Conservation (phyloP, 305 asterid genomes). For the Fraxinus ornus region DNA sequence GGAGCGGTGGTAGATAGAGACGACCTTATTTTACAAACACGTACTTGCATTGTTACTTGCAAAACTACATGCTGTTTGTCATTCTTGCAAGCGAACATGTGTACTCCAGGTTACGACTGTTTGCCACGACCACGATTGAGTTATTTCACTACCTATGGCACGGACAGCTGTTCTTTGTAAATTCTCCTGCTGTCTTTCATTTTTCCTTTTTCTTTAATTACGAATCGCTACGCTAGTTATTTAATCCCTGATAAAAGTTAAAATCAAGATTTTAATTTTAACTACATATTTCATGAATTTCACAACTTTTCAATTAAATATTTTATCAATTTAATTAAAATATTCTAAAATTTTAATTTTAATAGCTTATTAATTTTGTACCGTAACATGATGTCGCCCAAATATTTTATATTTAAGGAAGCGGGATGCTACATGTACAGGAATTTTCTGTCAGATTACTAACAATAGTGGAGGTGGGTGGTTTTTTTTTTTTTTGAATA, state of each 20-base stretch:
- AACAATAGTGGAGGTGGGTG: too few species aligned
- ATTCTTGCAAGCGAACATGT: conserved; percentile 27
- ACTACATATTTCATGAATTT: too few species aligned
- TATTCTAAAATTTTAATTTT: too few species aligned
- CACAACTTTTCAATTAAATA: too few species aligned
- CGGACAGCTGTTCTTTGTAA: conserved; percentile 31
- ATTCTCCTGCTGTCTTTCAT: neutral
- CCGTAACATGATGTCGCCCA: too few species aligned
- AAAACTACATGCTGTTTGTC: conserved; percentile 10
- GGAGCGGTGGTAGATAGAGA: conserved; percentile 24
- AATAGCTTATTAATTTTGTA: too few species aligned
- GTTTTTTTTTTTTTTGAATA: too few species aligned
- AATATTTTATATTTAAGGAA: neutral
- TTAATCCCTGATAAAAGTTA: too few species aligned
- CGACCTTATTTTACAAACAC: conserved; percentile 11
- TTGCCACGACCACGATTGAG: conserved; percentile 40
- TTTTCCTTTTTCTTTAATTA: neutral
- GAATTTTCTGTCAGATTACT: too few species aligned
- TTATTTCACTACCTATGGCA: conserved; percentile 20
- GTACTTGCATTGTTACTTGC: conserved; percentile 1
- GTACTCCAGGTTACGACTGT: conserved; percentile 21
- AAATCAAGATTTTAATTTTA: too few species aligned
- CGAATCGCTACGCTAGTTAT: neutral
- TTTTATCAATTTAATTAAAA: too few species aligned
- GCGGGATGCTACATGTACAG: too few species aligned